These are phyloP conservation scores for Staphylotrichum longicolle DNA, from an alignment of 495 filamentous ascomycete species.

Conservation along the genomic window DNA sequence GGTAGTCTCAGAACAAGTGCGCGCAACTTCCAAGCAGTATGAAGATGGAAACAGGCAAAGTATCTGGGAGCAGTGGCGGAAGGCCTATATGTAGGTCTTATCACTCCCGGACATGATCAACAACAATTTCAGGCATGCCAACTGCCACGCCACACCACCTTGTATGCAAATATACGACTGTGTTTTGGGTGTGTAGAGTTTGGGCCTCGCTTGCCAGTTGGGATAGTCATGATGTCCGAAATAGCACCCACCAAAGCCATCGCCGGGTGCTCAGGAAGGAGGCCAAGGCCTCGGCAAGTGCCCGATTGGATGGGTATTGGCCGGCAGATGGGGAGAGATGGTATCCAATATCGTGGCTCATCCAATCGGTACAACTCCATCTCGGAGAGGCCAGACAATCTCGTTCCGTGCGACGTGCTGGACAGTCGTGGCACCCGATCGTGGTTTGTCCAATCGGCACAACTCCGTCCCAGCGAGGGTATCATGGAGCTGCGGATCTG, in stretches of 20 bases:
- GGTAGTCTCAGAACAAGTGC: too few relatives aligned
- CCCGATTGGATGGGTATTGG: constrained; percentile 1
- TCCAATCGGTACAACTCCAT: constrained; percentile 4
- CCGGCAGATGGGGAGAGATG: not conserved
- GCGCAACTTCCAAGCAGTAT: not conserved
- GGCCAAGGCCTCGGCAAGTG: not conserved
- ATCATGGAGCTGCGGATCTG: too few relatives aligned
- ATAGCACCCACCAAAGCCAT: not conserved
- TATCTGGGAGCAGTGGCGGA: not conserved
- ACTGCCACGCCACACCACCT: not conserved
- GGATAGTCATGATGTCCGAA: not conserved
- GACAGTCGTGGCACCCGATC: too few relatives aligned
- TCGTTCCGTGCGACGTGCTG: too few relatives aligned
- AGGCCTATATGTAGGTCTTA: not conserved
- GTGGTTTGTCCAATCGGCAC: too few relatives aligned
- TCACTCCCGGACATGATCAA: not conserved
- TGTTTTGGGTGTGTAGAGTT: too few relatives aligned
- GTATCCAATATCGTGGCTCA: not conserved
- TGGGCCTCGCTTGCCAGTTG: too few relatives aligned
- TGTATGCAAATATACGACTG: too few relatives aligned
- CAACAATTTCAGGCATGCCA: not conserved
- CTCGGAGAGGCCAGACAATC: not conserved
- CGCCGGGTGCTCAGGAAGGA: not conserved
- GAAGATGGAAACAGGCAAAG: not conserved
- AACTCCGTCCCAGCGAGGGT: too few relatives aligned